Base-by-base conservation (phyloP, 371 early-diverging fungal species). In the Gilbertella persicaria region DNA sequence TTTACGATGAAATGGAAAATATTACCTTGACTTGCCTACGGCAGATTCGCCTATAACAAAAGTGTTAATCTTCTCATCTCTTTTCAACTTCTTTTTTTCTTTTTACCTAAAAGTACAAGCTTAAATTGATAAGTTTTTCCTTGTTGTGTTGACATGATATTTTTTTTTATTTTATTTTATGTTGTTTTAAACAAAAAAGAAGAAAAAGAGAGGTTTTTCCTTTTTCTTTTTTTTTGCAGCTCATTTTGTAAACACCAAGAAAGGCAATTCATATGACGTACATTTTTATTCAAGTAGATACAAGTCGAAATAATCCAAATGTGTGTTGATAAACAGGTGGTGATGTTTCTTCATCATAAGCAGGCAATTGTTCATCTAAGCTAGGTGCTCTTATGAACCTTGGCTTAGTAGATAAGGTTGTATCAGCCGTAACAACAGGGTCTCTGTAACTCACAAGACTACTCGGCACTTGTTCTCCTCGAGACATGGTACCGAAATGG, bases 1-100 rank as follows among this genome's bases (percentile, higher is more conserved):
- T n/a, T n/a, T n/a, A n/a, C n/a, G n/a, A n/a, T n/a, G n/a, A n/a
- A n/a, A n/a, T n/a, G n/a, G n/a, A n/a, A n/a, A n/a, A 38, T 30
- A 37, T 52, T 80, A 86, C 91, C 91, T 90, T 50, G 93, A 92
- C 72, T 92, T 92, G 40, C 93, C 93, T 24, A 92, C 93, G 39
- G 93, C 93, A 24, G 93, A 91, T 63, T 92, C 93, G 58, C 93
- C 92, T 91, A 66, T 16, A 26, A 25, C 17, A 29, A 21, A 26
- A 13, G 43, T 6, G 38, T 24, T 33, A 17, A 24, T 16, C 30
- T 10, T 39, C 28, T 20, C 13, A 19, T 12, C 24, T 3, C 23
- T 43, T 10, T 36, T 36, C 19, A 16, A 30, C 16, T 21, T 33
- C 41, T 23, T 45, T 33, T 40, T n/a, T 10, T 50, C 64, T 47